phyloP scores from a whole-genome alignment of 176 grass and related monocot genomes.

The Rhynchospora breviuscula region DNA sequence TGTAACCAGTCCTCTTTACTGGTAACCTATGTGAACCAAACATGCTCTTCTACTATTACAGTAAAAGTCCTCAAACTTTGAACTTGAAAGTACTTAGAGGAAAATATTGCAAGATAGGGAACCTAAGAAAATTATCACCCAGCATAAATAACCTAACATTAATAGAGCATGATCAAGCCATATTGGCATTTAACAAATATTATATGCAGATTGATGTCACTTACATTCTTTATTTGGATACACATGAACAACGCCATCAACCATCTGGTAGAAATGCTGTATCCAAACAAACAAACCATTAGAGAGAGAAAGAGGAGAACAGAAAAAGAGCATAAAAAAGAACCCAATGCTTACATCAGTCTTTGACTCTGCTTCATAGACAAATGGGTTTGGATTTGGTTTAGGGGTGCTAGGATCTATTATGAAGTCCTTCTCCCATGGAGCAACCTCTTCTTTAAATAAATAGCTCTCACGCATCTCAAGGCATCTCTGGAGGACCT shows the following conservation, averaged over 20 bases:
- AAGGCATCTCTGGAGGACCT: constrained; percentile 88
- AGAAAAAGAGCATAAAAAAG: neutral
- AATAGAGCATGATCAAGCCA: neutral
- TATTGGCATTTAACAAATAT: neutral
- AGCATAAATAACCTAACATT: constrained; percentile 7
- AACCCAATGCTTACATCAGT: constrained; percentile 45
- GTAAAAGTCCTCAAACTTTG: neutral
- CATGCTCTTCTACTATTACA: neutral
- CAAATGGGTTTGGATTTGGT: constrained; percentile 76
- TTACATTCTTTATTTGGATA: constrained; percentile 75
- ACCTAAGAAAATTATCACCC: neutral
- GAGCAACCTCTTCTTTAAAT: constrained; percentile 87
- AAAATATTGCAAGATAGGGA: neutral
- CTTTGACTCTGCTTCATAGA: constrained; percentile 57
- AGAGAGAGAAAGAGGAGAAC: neutral
- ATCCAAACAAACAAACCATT: constrained; percentile 26
- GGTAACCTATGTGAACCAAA: neutral
- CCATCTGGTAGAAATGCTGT: constrained; percentile 85
- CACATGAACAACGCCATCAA: constrained; percentile 92
- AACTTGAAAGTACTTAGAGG: neutral
- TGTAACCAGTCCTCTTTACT: neutral
- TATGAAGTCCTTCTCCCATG: constrained; percentile 94
- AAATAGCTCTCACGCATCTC: constrained; percentile 77
- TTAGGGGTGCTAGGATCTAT: constrained; percentile 95
- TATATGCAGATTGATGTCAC: constrained; percentile 24